These are phyloP conservation scores for Avena atlantica DNA, from an alignment of 176 grass and related monocot genomes.

Conservation along the genomic window DNA sequence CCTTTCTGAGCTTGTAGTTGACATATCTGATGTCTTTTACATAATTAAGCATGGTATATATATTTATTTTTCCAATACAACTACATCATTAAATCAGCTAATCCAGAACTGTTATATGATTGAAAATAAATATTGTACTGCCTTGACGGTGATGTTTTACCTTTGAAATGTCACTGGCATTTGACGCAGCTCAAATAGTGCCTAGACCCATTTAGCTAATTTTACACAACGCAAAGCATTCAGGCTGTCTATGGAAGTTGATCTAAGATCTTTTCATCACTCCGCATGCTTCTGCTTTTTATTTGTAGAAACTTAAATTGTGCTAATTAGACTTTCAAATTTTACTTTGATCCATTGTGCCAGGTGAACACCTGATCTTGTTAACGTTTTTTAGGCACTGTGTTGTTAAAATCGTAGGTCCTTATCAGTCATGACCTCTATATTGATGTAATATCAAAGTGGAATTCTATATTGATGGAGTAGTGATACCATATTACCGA, in stretches of 20 bases:
- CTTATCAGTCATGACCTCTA: not conserved
- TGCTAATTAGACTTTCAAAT: not conserved
- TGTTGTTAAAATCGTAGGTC: not conserved
- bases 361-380: not conserved
- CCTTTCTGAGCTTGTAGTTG: not conserved
- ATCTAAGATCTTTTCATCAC: not conserved
- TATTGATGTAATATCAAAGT: not conserved
- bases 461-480: not conserved
- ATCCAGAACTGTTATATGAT: not conserved
- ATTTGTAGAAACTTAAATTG: not conserved
- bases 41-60: not conserved
- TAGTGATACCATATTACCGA: not conserved
- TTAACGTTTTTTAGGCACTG: not conserved
- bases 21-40: not conserved
- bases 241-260: not conserved
- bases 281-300: not conserved
- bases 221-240: not conserved
- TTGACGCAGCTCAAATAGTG: not conserved
- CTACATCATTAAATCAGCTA: not conserved
- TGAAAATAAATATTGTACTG: not conserved
- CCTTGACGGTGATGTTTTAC: not conserved
- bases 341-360: not conserved
- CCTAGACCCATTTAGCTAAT: not conserved
- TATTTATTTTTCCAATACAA: not conserved
- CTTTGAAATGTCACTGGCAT: not conserved